Evolutionary conservation across 495 filamentous ascomycete genomes (phyloP), one percentile per base, ranked within the genome.

Genomic region (Apodospora peruviana): DNA sequence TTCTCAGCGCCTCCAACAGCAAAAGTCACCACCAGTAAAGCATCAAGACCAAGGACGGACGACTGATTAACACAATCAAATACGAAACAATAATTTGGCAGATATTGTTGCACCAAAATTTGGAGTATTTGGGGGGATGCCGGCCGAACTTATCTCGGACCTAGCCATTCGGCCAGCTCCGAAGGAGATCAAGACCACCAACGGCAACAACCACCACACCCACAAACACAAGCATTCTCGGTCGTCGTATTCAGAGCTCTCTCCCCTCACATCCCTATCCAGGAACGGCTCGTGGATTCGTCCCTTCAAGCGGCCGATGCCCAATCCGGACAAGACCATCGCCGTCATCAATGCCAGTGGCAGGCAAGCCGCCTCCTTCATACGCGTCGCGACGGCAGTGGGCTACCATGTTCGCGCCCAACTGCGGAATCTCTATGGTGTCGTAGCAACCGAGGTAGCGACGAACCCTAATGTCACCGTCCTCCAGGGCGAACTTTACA

Each of bases 341-440:
- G 90, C 88, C 56, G 84, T 93, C 60, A 90, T 96, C 64, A 97
- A 97, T 68, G 84, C 85, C 65, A 87, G 86, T 53, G 91, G 91
- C 50, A 84, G 91, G 52, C 91, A 97, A 76, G 88, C 90, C 24
- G 91, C 91, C 37, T 95, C 90, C 32, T 79, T 97, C 61, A 89
- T 95, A 46, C 85, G 91, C 40, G 90, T 94, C 57, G 91, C 91
- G 18, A 85, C 87, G 9, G 91, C 91, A 24, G 84, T 97, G 18
- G 91, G 91, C 45, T 95, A 93, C 71, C 77, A 83, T 57, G 90
- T 97, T 16, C 83, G 88, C 55, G 91, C 90, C 12, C 91, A 97
- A 66, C 74, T 96, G 55, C 81, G 88, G 54, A 88, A 88, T 53
- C 77, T 86, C 40, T 84, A 88, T 53, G 87, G 87, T 35, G 75